Evolutionary conservation across 2,329 filamentous ascomycete species (phyloP), one percentile per base, ranked within the genome.

Genomic region (Trichophyton equinum): DNA sequence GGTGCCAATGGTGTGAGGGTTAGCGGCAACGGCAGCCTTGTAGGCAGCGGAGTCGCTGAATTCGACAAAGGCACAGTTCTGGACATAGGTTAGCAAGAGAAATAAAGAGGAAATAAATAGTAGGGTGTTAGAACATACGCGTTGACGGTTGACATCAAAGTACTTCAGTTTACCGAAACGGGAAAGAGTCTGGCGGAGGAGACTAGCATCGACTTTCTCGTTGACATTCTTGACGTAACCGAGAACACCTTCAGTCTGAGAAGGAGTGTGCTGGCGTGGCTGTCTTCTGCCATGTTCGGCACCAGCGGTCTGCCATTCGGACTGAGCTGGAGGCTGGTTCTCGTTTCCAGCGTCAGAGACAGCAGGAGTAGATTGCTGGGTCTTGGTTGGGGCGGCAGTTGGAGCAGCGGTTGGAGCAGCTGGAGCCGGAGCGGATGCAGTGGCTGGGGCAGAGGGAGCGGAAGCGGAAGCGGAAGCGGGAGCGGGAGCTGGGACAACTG

Each of bases 41-140:
- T 95, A 96, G 55, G 85, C 90, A 60, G 91, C 85, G 22, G 84
- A 72, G 55, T 86, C 88, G 71, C 85, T 87, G 75, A 94, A 99
- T 74, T 99, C 94, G 63, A 96, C 89, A 71, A 97, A 97, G 27
- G 94, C 94, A 71, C 91, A 96, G 81, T 94, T 96, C 92, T 95
- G 71, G 18, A 59, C 33, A 22, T 56, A 15, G 60, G 67, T 62
- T 68, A 65, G 60, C 61, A 63, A 9, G 18, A 47, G 11, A 36
- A 58, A 0, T 20, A 15, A 6, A 59, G 1, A 18, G 18, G 18
- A 18, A 11, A 42, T 8, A 42, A 22, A 58, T 25, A 58, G 33
- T 38, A 44, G 53, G 15, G 59, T 22, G 13, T 27, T 46, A 22
- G 9, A 47, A 67, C 77, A 69, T 79, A 96, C 91, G 88, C 96